These are phyloP conservation scores for Rhynchosporium graminicola DNA, from an alignment of 2,329 filamentous ascomycete genomes.

Conservation along the genomic window DNA sequence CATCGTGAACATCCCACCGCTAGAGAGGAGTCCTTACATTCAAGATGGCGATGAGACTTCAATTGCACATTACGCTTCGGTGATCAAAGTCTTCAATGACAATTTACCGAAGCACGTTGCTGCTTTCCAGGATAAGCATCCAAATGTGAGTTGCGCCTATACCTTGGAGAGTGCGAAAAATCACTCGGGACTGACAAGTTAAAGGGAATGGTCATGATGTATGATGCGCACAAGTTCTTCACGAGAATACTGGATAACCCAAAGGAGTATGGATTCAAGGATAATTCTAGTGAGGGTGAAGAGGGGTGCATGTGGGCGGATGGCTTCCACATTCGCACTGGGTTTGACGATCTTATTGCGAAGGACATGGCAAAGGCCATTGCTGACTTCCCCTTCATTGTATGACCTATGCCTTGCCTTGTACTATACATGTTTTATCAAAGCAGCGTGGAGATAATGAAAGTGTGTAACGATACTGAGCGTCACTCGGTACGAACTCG, in stretches of 20 bases:
- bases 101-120: slow-evolving; percentile 6
- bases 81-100: slow-evolving; percentile 18
- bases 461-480: no score
- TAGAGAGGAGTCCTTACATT: slow-evolving; percentile 19
- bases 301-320: slow-evolving; percentile 13
- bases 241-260: slow-evolving; percentile 18
- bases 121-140: slow-evolving; percentile 15
- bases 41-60: slow-evolving; percentile 1
- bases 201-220: slow-evolving; percentile 13
- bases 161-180: not conserved
- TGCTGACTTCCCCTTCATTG: slow-evolving; percentile 5
- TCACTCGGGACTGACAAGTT: not conserved
- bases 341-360: slow-evolving; percentile 17
- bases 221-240: slow-evolving; percentile 20
- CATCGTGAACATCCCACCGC: slow-evolving; percentile 17
- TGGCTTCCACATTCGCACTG: slow-evolving; percentile 14
- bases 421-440: no score
- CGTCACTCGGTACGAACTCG: no score
- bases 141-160: slow-evolving; percentile 9
- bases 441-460: no score
- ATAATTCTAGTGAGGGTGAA: slow-evolving; percentile 10
- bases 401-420: not conserved
- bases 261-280: slow-evolving; percentile 9
- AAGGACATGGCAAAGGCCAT: slow-evolving; percentile 18
- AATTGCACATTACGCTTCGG: slow-evolving; percentile 7